Percentiles rank a stretch among this genome's conserved stretches.
Evolutionary conservation across 768 basidiomycete species (phyloP).

Genomic region (Termitomyces sp.): DNA sequence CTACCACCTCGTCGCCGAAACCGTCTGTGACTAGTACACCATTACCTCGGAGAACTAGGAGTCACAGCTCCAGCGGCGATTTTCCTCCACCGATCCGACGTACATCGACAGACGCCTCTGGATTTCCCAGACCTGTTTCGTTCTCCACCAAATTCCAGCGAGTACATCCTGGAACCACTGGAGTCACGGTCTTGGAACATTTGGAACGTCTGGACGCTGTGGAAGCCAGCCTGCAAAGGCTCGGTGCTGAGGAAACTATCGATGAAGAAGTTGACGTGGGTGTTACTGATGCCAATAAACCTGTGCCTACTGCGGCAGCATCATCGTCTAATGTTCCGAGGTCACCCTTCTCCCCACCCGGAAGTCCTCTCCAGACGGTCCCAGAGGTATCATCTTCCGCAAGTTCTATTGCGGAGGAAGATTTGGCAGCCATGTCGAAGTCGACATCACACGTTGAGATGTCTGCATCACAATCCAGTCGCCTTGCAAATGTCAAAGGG

Average conservation of each 20-base stretch:
- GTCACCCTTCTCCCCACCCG: constrained; percentile 55
- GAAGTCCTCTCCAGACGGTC: constrained; percentile 57
- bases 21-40: constrained; percentile 64
- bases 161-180: constrained; percentile 83
- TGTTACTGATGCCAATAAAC: constrained; percentile 32
- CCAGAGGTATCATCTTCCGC: constrained; percentile 51
- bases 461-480: constrained; percentile 31
- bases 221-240: constrained; percentile 71
- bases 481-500: constrained; percentile 31
- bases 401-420: constrained; percentile 64
- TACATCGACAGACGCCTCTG: constrained; percentile 59
- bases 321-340: constrained; percentile 30
- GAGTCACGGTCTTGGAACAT: constrained; percentile 81
- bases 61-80: constrained; percentile 62
- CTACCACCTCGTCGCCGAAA: constrained; percentile 51
- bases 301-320: constrained; percentile 16
- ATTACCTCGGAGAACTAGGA: constrained; percentile 46
- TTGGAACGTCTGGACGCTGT: constrained; percentile 82
- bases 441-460: constrained; percentile 70
- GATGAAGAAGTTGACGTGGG: constrained; percentile 67
- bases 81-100: constrained; percentile 74
- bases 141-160: constrained; percentile 82
- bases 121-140: constrained; percentile 70
- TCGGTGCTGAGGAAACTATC: constrained; percentile 51
- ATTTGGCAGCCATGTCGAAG: constrained; percentile 71